Percentiles rank a stretch among this genome's conserved stretches.
These are phyloP conservation scores for Clohesyomyces aquaticus DNA, from an alignment of 495 filamentous ascomycete genomes.

Conservation along the genomic window DNA sequence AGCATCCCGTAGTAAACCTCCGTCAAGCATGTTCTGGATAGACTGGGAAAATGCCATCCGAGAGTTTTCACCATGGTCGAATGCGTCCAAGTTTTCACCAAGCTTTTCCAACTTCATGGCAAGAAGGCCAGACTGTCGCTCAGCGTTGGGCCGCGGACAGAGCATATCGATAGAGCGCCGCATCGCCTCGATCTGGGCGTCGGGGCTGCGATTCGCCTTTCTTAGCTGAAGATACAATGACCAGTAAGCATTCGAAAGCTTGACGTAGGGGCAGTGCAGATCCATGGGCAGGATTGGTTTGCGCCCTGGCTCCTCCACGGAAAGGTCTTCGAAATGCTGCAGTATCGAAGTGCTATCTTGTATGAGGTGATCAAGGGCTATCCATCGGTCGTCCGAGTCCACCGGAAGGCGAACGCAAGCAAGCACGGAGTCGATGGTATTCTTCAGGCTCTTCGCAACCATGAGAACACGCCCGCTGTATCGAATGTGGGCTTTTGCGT, in stretches of 20 bases:
- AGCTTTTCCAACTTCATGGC: constrained; percentile 61
- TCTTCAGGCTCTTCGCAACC: constrained; percentile 41
- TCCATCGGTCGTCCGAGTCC: constrained; percentile 52
- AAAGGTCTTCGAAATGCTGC: constrained; percentile 53
- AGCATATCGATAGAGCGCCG: constrained; percentile 56
- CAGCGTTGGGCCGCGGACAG: constrained; percentile 46
- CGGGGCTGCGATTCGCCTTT: constrained; percentile 45
- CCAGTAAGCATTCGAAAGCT: constrained; percentile 82
- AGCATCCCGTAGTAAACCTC: constrained; percentile 50
- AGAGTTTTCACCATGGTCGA: constrained; percentile 47
- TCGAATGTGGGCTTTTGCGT: constrained; percentile 9
- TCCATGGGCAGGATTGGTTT: neutral
- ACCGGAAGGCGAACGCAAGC: constrained; percentile 54
- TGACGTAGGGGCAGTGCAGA: constrained; percentile 48
- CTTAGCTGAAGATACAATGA: constrained; percentile 60
- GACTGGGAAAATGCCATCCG: constrained; percentile 51
- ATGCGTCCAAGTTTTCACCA: constrained; percentile 53
- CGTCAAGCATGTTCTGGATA: constrained; percentile 53
- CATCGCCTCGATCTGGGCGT: constrained; percentile 52
- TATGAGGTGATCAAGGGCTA: constrained; percentile 57
- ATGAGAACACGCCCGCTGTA: constrained; percentile 15
- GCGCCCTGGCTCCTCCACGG: constrained; percentile 38
- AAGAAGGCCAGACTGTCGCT: constrained; percentile 55
- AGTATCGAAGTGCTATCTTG: constrained; percentile 57
- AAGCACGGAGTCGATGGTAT: constrained; percentile 61